Evolutionary conservation across 768 basidiomycete species (phyloP).

Genomic region (Phlegmacium glaucopus): DNA sequence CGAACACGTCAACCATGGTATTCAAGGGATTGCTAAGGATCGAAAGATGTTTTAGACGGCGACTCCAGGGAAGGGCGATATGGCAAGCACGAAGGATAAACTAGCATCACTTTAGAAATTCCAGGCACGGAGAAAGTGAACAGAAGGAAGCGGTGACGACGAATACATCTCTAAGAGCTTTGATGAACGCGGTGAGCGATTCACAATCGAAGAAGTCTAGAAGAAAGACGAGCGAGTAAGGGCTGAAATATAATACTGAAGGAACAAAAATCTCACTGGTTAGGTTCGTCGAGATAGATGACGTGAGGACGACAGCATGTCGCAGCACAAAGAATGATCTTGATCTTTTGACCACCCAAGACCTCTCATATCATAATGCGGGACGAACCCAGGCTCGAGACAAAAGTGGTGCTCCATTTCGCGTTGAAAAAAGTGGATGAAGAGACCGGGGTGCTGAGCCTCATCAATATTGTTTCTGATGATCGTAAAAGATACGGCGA

Average conservation of each 20-base stretch:
- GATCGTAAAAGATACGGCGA: conserved; percentile 1
- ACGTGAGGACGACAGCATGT: conserved; percentile 99
- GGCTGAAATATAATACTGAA: not conserved
- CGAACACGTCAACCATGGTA: too few species aligned
- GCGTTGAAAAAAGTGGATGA: conserved; percentile 89
- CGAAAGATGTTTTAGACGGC: too few species aligned
- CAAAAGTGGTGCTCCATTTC: conserved; percentile 99
- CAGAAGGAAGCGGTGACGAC: conserved; percentile 96
- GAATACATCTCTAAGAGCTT: conserved; percentile 96
- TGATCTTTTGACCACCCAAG: conserved; percentile 99
- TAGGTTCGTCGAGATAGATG: conserved; percentile 96
- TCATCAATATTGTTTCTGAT: conserved; percentile 92
- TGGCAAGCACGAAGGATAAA: too few species aligned
- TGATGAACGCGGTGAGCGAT: conserved; percentile 97
- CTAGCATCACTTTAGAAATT: too few species aligned
- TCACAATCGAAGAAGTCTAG: conserved; percentile 98
- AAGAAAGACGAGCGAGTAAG: conserved; percentile 12
- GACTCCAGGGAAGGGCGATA: too few species aligned
- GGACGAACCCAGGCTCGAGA: conserved; percentile 98
- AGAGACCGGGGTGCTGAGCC: too few species aligned
- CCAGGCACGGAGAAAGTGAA: too few species aligned
- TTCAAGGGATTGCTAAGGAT: too few species aligned
- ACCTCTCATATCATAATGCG: conserved; percentile 99
- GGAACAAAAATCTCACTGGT: conserved; percentile 59
- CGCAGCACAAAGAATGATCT: conserved; percentile 97